phyloP scores from a whole-genome alignment of 78 protist genomes.

The Dictyostelium discoideum region DNA sequence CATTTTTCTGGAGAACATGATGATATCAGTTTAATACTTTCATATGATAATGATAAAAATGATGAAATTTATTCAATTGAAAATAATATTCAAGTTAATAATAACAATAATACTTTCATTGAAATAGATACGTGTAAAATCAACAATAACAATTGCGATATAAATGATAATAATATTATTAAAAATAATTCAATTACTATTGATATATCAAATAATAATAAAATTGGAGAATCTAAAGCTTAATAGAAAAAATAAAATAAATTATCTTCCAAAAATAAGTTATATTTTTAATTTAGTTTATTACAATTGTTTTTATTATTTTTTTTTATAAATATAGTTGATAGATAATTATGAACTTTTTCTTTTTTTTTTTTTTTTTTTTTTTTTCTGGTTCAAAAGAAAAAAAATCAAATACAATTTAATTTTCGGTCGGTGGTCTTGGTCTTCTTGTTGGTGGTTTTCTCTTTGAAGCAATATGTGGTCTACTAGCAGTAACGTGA shows the following conservation, averaged over 20 bases:
- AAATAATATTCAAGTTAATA: not conserved
- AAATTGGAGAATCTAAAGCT: not conserved
- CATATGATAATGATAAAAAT: not conserved
- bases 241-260: not conserved
- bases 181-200: not conserved
- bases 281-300: not conserved
- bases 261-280: not conserved
- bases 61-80: not conserved
- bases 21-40: not conserved
- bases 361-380: not conserved
- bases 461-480: slow-evolving; percentile 52
- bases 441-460: slow-evolving; percentile 81
- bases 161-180: not conserved
- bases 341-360: not conserved
- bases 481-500: slow-evolving; percentile 45
- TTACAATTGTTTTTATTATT: not conserved
- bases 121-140: not conserved
- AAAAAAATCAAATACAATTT: not conserved
- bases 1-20: not conserved
- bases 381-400: not conserved
- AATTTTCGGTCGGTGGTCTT: slow-evolving; percentile 46
- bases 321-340: not conserved
- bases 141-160: not conserved
- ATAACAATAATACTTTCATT: not conserved
- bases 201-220: not conserved